These are phyloP conservation scores for Coleophoma eucalyptorum DNA, from an alignment of 2,329 filamentous ascomycete genomes.

Conservation along the genomic window DNA sequence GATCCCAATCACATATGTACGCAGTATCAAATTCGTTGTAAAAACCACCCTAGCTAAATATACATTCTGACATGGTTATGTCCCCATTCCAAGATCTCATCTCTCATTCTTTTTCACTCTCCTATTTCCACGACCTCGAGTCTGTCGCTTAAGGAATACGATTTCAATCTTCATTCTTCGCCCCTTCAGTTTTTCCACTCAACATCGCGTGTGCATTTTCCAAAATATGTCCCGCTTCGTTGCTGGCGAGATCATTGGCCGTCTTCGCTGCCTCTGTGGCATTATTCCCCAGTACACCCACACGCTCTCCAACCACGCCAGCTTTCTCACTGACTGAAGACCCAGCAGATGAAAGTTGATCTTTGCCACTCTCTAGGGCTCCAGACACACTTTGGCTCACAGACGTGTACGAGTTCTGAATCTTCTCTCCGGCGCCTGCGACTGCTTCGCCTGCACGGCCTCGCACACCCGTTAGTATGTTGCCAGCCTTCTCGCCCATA, in stretches of 20 bases:
- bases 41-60: too few species aligned
- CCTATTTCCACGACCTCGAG: too few species aligned
- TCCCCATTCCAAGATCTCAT: too few species aligned
- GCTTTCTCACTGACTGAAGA: background rate
- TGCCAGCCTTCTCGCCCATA: conserved; percentile 8
- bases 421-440: conserved; percentile 8
- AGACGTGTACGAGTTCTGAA: conserved; percentile 12
- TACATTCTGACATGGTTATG: too few species aligned
- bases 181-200: conserved; percentile 17
- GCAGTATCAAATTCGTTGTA: too few species aligned
- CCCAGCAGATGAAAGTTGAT: background rate
- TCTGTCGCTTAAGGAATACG: too few species aligned
- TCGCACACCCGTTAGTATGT: conserved; percentile 10
- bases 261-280: conserved; percentile 1
- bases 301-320: conserved; percentile 1
- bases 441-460: conserved; percentile 11
- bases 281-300: conserved; percentile 1
- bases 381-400: conserved; percentile 9
- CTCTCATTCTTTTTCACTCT: too few species aligned
- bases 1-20: too few species aligned
- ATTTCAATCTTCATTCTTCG: conserved; percentile 8
- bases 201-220: conserved; percentile 23
- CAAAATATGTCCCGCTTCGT: conserved; percentile 22
- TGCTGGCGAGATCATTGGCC: conserved; percentile 12
- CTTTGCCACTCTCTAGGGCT: conserved; percentile 5